Conservation (phyloP, 2,329 filamentous ascomycete genomes). For the Neospermospora avenae region DNA sequence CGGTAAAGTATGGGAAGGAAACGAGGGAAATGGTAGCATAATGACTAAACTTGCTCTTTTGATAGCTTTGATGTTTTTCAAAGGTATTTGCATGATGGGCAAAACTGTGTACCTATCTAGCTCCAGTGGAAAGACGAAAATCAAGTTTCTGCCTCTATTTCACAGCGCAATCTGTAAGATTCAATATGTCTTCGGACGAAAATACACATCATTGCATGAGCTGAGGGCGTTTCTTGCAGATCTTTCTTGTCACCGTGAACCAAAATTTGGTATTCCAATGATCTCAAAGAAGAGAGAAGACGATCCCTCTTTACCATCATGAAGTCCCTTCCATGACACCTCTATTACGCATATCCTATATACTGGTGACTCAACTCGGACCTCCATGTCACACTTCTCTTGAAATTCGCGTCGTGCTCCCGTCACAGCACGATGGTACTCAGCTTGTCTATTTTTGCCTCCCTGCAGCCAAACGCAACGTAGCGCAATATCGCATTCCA, state of each 20-base stretch:
- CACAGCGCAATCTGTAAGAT: too few relatives aligned
- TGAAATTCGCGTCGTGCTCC: neutral
- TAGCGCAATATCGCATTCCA: neutral
- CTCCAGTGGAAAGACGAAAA: neutral
- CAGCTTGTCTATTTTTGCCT: neutral
- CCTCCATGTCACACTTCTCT: too few relatives aligned
- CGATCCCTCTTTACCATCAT: too few relatives aligned
- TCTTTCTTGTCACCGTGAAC: too few relatives aligned
- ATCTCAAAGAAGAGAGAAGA: too few relatives aligned
- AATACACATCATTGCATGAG: too few relatives aligned
- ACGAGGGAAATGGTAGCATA: neutral
- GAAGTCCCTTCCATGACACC: too few relatives aligned
- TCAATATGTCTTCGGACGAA: too few relatives aligned
- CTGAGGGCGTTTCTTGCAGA: too few relatives aligned
- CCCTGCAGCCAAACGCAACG: neutral
- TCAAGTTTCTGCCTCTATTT: neutral
- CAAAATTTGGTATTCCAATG: too few relatives aligned
- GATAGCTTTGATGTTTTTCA: neutral
- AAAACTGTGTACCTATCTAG: neutral
- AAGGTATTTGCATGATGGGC: neutral
- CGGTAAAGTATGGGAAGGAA: neutral
- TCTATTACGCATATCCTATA: too few relatives aligned
- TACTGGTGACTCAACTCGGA: too few relatives aligned
- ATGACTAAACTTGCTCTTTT: neutral
- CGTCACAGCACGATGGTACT: neutral